A percentile compares a stretch with the other conserved stretches of the same genome.
These are phyloP conservation scores for Daldinia loculata DNA, from an alignment of 495 filamentous ascomycete species.

Conservation along the genomic window DNA sequence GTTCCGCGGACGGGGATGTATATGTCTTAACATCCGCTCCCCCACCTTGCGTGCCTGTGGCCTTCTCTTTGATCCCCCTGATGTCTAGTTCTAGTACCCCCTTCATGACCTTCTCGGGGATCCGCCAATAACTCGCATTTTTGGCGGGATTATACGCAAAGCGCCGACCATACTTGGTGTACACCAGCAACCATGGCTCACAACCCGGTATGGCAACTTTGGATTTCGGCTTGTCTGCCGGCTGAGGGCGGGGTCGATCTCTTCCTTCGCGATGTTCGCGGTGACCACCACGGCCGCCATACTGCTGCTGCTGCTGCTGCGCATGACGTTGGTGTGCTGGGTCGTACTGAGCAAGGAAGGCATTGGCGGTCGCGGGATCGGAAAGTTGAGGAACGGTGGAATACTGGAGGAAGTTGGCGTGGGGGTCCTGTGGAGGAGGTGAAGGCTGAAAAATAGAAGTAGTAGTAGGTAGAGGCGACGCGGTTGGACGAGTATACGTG, in stretches of 20 bases:
- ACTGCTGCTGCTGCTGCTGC: conserved; percentile 39
- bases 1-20: conserved; percentile 3
- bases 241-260: conserved; percentile 65
- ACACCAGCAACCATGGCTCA: conserved; percentile 91
- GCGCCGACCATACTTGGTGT: conserved; percentile 84
- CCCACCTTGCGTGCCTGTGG: conserved; percentile 43
- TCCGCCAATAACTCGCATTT: conserved; percentile 91
- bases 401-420: conserved; percentile 56
- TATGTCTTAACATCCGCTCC: conserved; percentile 5
- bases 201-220: conserved; percentile 81
- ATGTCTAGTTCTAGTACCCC: conserved; percentile 78
- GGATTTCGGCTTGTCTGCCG: conserved; percentile 80
- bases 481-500: conserved; percentile 78
- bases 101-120: conserved; percentile 82
- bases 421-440: conserved; percentile 42
- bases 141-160: conserved; percentile 88
- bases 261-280: conserved; percentile 53
- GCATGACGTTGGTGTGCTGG: conserved; percentile 41
- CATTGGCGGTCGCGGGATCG: conserved; percentile 55
- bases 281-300: conserved; percentile 48
- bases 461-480: conserved; percentile 43
- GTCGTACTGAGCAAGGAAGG: conserved; percentile 58
- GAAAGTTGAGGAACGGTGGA: conserved; percentile 57
- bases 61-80: conserved; percentile 62
- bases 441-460: conserved; percentile 31